Base-by-base conservation (phyloP, 228 moss, liverwort and hornwort genomes). In the Sphagnum fallax region DNA sequence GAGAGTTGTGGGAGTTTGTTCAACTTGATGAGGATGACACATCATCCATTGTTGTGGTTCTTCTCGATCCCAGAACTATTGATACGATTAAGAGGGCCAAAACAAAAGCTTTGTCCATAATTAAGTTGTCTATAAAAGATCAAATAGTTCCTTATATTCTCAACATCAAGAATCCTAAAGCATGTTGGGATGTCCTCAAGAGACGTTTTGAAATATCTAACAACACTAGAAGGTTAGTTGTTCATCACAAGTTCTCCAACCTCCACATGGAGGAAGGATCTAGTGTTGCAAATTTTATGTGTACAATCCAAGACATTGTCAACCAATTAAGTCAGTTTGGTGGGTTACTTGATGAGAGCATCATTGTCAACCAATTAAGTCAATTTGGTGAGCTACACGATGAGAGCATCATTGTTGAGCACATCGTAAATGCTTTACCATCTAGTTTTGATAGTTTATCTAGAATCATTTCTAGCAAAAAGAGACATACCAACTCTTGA, bases 81-180 rank as follows among this genome's bases (percentile, higher is more conserved):
- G 62, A 62, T 10, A n/a, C 14, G 32, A 57, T 62, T 15, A 62
- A 15, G 18, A 65, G 50, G 4, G 48, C 48, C 10, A 50, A 65
- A 9, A 50, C 10, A 5, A 65, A 50, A 48, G 47, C 65, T 14
- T 14, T 65, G 8, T 48, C 65, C 8, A 48, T 65, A 32, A 6
- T 65, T 50, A 65, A 65, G 65, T 48, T 65, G 48, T 65, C 65
- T 4, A 0, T 65, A 7, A 65, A 65, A 50, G 48, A 65, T 6
- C 8, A 65, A 5, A 49, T 65, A 4, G 5, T 65, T 4, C 65
- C 65, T 8, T 65, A 65, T 49, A 65, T 65, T 49, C 10, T 48
- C 4, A 10, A 65, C 6, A 6, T 48, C 16, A 65, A 48, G 48
- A 49, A 65, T 65, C 32, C 65, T 5, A 65, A 50, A 48, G 18